Percentiles rank a stretch among this genome's conserved stretches.
These are phyloP conservation scores for Colletotrichum cuscutae DNA, from an alignment of 2,329 filamentous ascomycete genomes.

Conservation along the genomic window DNA sequence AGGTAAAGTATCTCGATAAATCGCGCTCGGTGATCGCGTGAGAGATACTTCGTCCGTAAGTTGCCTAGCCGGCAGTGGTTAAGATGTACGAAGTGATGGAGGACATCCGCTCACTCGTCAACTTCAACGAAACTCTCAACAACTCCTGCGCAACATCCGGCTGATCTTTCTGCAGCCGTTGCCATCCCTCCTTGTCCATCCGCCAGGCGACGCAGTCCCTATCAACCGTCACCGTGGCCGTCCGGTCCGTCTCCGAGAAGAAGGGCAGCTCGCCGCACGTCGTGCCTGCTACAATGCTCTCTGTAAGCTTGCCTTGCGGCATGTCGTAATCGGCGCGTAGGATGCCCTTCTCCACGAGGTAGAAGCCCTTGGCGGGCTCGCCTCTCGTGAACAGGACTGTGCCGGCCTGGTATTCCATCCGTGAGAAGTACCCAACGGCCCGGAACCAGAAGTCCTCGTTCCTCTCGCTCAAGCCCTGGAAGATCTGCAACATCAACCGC, in stretches of 20 bases:
- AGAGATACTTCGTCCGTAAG: not conserved
- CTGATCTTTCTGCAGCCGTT: constrained; percentile 75
- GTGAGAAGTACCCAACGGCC: constrained; percentile 78
- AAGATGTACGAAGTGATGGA: constrained; percentile 69
- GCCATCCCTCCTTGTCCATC: constrained; percentile 79
- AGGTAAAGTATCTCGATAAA: not conserved
- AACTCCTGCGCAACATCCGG: constrained; percentile 85
- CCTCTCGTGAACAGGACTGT: constrained; percentile 82
- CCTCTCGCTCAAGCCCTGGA: constrained; percentile 84
- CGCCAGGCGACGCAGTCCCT: constrained; percentile 85
- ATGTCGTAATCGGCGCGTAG: constrained; percentile 90
- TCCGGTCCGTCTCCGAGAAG: constrained; percentile 89
- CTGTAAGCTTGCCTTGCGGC: constrained; percentile 87
- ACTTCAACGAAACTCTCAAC: constrained; percentile 86
- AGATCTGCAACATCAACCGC: constrained; percentile 93
- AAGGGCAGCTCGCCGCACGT: constrained; percentile 97
- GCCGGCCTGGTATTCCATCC: constrained; percentile 74
- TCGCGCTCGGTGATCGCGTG: not conserved
- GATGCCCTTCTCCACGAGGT: constrained; percentile 89
- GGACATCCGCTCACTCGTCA: constrained; percentile 93
- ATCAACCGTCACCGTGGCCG: constrained; percentile 87
- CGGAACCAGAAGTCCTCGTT: constrained; percentile 98
- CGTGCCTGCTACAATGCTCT: constrained; percentile 92
- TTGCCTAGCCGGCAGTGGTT: constrained; percentile 57
- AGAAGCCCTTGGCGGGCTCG: constrained; percentile 84